Evolutionary conservation across 2,329 filamentous ascomycete species (phyloP).

Genomic region (Alternaria conjuncta): DNA sequence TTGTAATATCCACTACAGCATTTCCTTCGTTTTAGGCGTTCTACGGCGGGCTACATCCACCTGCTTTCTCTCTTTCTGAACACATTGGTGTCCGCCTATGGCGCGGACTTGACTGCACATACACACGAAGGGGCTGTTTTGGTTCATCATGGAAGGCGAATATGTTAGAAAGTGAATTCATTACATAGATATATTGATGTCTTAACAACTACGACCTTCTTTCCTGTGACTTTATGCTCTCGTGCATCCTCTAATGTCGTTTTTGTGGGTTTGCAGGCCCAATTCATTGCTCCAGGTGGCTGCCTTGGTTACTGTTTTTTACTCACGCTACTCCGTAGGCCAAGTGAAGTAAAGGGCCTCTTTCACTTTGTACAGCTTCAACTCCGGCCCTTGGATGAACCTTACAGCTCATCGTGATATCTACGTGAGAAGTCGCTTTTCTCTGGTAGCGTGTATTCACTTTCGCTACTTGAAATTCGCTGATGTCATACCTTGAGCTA

Average conservation of each 20-base stretch:
- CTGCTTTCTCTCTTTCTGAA: constrained; percentile 36
- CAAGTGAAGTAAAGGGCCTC: not conserved
- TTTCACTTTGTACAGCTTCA: not conserved
- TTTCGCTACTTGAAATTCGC: too few relatives aligned
- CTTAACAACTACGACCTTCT: constrained; percentile 6
- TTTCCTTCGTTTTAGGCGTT: constrained; percentile 43
- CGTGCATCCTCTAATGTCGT: not conserved
- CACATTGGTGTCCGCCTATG: constrained; percentile 23
- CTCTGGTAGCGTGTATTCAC: not conserved
- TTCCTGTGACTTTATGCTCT: not conserved
- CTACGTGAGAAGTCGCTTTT: not conserved
- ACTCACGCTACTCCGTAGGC: not conserved
- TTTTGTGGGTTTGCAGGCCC: rapidly evolving
- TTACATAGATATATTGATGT: constrained; percentile 42
- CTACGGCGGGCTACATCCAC: constrained; percentile 27
- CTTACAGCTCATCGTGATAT: not conserved
- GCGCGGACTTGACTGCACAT: constrained; percentile 43
- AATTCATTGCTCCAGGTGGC: not conserved
- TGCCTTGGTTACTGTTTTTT: not conserved
- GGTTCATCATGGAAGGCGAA: constrained; percentile 40
- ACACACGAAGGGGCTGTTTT: constrained; percentile 42
- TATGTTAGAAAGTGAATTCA: constrained; percentile 49
- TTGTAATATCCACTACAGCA: constrained; percentile 47
- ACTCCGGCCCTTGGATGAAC: not conserved
- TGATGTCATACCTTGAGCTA: too few relatives aligned